These are phyloP conservation scores for Coniochaeta sp. DNA, from an alignment of 2,329 filamentous ascomycete species.

Conservation along the genomic window DNA sequence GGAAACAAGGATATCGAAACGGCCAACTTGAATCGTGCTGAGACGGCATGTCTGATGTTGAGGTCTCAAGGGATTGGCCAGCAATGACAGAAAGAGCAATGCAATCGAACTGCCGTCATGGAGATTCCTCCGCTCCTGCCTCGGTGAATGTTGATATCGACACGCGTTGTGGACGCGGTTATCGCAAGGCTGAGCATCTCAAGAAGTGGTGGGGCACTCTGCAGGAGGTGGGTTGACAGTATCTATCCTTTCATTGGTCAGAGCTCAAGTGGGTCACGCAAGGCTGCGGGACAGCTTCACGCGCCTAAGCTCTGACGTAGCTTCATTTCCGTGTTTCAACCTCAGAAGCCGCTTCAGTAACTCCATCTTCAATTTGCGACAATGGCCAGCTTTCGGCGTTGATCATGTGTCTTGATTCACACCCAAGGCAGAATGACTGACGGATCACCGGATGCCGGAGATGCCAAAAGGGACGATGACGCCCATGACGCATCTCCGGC, in stretches of 20 bases:
- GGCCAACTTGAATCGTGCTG: background rate
- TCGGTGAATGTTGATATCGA: background rate
- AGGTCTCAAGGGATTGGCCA: background rate
- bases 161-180: slow-evolving; percentile 7
- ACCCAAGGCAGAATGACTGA: background rate
- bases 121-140: background rate
- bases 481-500: background rate
- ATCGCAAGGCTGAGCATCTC: slow-evolving; percentile 6
- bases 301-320: slow-evolving; percentile 20
- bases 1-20: background rate
- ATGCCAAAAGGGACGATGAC: slow-evolving; percentile 5
- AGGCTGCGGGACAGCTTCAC: slow-evolving; percentile 2
- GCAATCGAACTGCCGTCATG: background rate
- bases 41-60: background rate
- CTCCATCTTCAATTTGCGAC: background rate
- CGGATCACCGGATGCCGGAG: background rate
- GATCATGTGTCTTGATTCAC: slow-evolving; percentile 2
- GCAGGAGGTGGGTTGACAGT: background rate
- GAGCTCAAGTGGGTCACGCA: slow-evolving; percentile 9
- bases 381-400: background rate
- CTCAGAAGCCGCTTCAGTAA: background rate
- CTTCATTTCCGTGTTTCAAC: slow-evolving; percentile 1
- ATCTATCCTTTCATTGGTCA: slow-evolving; percentile 11
- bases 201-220: background rate
- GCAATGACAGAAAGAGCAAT: background rate